phyloP scores from a whole-genome alignment of 495 filamentous ascomycete species.

The Aspergillus kassunensis region DNA sequence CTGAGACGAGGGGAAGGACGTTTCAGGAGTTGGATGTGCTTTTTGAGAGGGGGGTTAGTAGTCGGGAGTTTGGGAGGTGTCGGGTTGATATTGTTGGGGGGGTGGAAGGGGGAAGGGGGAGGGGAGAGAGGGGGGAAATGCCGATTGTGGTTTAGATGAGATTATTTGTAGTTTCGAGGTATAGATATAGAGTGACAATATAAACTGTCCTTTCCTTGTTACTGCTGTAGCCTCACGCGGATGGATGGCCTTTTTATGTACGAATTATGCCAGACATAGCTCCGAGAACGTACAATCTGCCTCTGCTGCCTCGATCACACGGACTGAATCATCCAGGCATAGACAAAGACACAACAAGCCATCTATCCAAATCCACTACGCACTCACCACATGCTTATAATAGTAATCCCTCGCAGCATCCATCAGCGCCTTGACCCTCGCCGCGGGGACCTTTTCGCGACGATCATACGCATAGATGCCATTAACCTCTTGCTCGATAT shows the following conservation, averaged over 20 bases:
- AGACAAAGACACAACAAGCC: too few species aligned
- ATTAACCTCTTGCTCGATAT: constrained; percentile 41
- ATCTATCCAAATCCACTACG: background rate
- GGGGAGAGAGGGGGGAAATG: too few species aligned
- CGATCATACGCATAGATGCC: constrained; percentile 36
- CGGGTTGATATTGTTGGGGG: constrained; percentile 16
- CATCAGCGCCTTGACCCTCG: constrained; percentile 33
- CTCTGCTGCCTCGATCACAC: too few species aligned
- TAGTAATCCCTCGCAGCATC: constrained; percentile 32
- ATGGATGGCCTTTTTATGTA: too few species aligned
- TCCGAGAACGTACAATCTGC: too few species aligned
- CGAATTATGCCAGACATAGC: too few species aligned
- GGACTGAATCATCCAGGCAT: too few species aligned
- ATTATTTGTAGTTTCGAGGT: too few species aligned
- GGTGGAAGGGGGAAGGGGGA: background rate
- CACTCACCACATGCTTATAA: constrained; percentile 19
- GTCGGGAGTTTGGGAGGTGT: constrained; percentile 25
- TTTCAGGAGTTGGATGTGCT: constrained; percentile 56
- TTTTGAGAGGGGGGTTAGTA: constrained; percentile 48
- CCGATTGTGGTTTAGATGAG: too few species aligned
- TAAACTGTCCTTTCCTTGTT: too few species aligned
- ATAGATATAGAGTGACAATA: too few species aligned
- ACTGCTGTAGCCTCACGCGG: too few species aligned
- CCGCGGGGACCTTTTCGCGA: constrained; percentile 31
- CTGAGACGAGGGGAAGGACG: constrained; percentile 58